phyloP scores from a whole-genome alignment of 2,329 filamentous ascomycete genomes.

The Ophiobolus disseminans region DNA sequence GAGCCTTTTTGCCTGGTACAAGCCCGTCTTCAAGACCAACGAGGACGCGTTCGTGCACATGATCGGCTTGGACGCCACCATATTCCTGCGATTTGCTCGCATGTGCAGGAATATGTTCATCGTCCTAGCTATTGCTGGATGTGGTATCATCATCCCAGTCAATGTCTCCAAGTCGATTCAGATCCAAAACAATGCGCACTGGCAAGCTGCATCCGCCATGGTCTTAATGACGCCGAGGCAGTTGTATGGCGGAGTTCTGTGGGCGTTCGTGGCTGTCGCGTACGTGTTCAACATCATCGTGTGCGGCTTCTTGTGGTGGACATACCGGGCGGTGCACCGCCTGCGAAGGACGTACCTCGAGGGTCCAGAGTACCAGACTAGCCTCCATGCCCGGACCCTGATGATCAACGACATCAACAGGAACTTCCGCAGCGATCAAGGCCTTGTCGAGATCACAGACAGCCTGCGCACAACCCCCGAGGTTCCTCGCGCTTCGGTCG shows the following conservation, averaged over 20 bases:
- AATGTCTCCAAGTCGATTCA: constrained; percentile 61
- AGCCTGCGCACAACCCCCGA: constrained; percentile 78
- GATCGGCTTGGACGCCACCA: constrained; percentile 86
- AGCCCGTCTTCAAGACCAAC: constrained; percentile 76
- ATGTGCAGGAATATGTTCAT: constrained; percentile 95
- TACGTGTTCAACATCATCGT: constrained; percentile 77
- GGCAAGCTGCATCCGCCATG: constrained; percentile 16
- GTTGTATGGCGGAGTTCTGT: constrained; percentile 59
- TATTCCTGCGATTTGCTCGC: constrained; percentile 85
- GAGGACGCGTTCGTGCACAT: constrained; percentile 80
- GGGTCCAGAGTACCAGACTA: constrained; percentile 85
- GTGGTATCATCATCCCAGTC: constrained; percentile 80
- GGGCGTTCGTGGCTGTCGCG: constrained; percentile 66
- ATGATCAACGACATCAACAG: constrained; percentile 83
- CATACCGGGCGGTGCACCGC: constrained; percentile 76
- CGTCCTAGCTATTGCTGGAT: constrained; percentile 73
- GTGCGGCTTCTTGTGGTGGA: constrained; percentile 85
- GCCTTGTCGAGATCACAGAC: constrained; percentile 83
- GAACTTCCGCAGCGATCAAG: constrained; percentile 80
- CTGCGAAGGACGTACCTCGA: constrained; percentile 83
- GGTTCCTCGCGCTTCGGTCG: constrained; percentile 80
- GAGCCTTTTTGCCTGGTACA: constrained; percentile 86
- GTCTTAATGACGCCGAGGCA: constrained; percentile 52
- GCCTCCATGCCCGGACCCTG: constrained; percentile 75
- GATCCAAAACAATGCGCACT: constrained; percentile 16